Evolutionary conservation across 2,329 filamentous ascomycete genomes (phyloP).

Genomic region (Sarocladium brachiariae): DNA sequence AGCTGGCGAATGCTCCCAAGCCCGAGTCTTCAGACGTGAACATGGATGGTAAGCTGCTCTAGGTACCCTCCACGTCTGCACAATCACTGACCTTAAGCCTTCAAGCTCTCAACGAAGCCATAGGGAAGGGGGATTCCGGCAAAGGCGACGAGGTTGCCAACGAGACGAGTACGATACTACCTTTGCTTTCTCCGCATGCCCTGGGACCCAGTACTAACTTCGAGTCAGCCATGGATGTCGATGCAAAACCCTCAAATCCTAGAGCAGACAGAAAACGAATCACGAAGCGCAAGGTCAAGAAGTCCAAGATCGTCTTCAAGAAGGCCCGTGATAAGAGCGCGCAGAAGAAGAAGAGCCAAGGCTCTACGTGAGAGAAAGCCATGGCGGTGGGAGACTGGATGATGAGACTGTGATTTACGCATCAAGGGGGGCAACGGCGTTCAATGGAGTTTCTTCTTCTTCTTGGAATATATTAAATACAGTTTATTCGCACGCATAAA

Average conservation of each 20-base stretch:
- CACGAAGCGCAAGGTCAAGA: slow-evolving; percentile 50
- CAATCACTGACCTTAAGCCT: not conserved
- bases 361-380: not conserved
- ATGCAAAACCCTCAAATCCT: slow-evolving; percentile 34
- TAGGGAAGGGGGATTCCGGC: slow-evolving; percentile 24
- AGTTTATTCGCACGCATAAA: not conserved
- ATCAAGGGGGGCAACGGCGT: slow-evolving; percentile 3
- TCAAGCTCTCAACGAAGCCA: slow-evolving; percentile 16
- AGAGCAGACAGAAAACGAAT: slow-evolving; percentile 43
- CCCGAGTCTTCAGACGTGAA: slow-evolving; percentile 47
- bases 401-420: not conserved
- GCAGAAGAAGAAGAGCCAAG: slow-evolving; percentile 25
- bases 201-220: slow-evolving; percentile 9
- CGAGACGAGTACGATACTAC: slow-evolving; percentile 20
- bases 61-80: not conserved
- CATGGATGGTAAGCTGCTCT: slow-evolving; percentile 28
- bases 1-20: slow-evolving; percentile 70
- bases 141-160: slow-evolving; percentile 22
- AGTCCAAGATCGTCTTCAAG: slow-evolving; percentile 52
- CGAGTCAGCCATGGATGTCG: slow-evolving; percentile 48
- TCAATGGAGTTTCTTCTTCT: not conserved
- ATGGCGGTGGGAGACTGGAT: slow-evolving; percentile 4
- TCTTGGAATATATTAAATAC: not conserved
- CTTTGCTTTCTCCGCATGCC: slow-evolving; percentile 11
- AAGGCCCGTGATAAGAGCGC: slow-evolving; percentile 47